phyloP scores from a whole-genome alignment of 2,329 filamentous ascomycete genomes.

The Rosellinia necatrix region DNA sequence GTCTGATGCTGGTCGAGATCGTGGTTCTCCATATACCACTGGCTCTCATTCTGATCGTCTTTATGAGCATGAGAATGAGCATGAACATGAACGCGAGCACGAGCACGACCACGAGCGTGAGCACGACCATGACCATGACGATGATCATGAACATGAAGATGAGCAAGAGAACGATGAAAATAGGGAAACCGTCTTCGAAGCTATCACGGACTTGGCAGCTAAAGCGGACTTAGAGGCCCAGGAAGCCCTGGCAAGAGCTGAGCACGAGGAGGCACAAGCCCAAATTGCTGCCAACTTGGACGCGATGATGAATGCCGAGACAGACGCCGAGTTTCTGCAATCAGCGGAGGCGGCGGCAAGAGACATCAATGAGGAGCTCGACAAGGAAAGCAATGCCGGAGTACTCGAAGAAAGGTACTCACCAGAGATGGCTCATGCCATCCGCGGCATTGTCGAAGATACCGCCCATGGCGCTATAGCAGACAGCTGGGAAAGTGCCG shows the following conservation, averaged over 20 bases:
- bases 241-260: slow-evolving; percentile 64
- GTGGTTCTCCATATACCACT: slow-evolving; percentile 16
- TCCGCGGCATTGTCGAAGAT: slow-evolving; percentile 57
- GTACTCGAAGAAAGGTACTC: slow-evolving; percentile 58
- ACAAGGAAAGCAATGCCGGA: slow-evolving; percentile 57
- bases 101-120: neutral
- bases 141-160: slow-evolving; percentile 33
- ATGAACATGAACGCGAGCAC: slow-evolving; percentile 28
- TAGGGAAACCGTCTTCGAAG: slow-evolving; percentile 72
- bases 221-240: slow-evolving; percentile 61
- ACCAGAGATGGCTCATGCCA: slow-evolving; percentile 56
- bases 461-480: slow-evolving; percentile 66
- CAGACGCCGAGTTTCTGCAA: slow-evolving; percentile 59
- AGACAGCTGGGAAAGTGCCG: slow-evolving; percentile 92
- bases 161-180: no score
- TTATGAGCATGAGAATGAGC: slow-evolving; percentile 12
- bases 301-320: slow-evolving; percentile 55
- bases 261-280: slow-evolving; percentile 54
- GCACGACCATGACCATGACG: neutral
- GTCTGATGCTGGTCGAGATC: slow-evolving; percentile 33
- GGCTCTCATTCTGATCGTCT: slow-evolving; percentile 19
- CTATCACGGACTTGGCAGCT: slow-evolving; percentile 67
- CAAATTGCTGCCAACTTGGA: slow-evolving; percentile 55
- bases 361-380: slow-evolving; percentile 58
- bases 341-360: slow-evolving; percentile 52